Percentiles rank a stretch among this genome's conserved stretches.
Conservation (phyloP, 306 rosid species). For the Cucurbita argyrosperma region DNA sequence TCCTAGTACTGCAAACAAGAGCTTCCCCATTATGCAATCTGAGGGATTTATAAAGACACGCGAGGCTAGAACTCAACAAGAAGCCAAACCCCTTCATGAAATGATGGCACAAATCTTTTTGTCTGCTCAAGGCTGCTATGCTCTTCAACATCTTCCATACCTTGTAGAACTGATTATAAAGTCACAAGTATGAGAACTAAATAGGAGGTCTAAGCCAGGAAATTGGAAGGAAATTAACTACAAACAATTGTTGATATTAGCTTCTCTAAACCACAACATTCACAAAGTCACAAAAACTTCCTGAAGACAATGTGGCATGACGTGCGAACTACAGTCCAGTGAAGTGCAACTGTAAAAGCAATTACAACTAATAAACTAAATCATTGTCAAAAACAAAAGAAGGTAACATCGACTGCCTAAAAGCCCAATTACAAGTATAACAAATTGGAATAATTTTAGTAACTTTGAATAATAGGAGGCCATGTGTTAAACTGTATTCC, state of each 20-base stretch:
- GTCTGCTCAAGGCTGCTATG: neutral
- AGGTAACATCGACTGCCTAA: neutral
- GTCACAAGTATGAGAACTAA: neutral
- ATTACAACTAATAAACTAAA: neutral
- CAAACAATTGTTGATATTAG: neutral
- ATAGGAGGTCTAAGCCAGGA: neutral
- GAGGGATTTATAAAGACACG: neutral
- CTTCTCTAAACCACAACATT: neutral
- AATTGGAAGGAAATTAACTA: neutral
- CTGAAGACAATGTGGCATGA: neutral
- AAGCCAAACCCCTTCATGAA: neutral
- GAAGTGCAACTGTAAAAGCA: neutral
- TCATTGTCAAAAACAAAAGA: neutral
- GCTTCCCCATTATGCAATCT: neutral
- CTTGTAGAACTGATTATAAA: neutral
- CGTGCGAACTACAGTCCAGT: neutral
- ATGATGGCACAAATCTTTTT: neutral
- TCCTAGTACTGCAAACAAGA: neutral
- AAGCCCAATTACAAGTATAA: neutral
- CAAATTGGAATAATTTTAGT: neutral
- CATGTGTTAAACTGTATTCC: neutral
- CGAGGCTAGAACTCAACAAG: neutral
- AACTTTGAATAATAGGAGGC: neutral
- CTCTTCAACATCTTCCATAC: neutral
- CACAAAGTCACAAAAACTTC: neutral